A percentile compares a stretch with the other conserved stretches of the same genome.
phyloP scores from a whole-genome alignment of 768 basidiomycete genomes.

The Termitomyces sp. region DNA sequence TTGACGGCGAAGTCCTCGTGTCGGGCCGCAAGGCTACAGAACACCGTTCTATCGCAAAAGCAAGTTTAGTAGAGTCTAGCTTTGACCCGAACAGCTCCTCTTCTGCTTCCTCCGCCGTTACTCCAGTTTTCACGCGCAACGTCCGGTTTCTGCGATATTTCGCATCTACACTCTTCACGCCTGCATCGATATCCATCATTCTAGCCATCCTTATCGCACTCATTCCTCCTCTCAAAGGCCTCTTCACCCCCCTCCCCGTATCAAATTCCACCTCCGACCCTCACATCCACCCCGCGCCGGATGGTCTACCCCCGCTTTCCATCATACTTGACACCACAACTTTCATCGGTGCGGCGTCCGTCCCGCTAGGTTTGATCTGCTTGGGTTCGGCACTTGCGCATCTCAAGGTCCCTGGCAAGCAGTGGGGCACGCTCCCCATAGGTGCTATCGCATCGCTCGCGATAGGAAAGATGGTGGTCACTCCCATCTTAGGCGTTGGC shows the following conservation, averaged over 20 bases:
- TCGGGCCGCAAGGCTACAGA: not conserved
- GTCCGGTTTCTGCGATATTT: constrained; percentile 10
- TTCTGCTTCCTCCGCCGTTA: not conserved
- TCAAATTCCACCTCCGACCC: constrained; percentile 17
- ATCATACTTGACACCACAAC: constrained; percentile 42
- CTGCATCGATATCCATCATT: constrained; percentile 42
- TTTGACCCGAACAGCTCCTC: not conserved
- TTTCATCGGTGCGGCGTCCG: constrained; percentile 48
- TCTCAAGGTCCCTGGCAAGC: constrained; percentile 40
- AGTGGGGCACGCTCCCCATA: constrained; percentile 38
- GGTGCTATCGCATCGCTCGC: constrained; percentile 52
- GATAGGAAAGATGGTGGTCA: constrained; percentile 46
- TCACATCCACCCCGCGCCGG: constrained; percentile 40
- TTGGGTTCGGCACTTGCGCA: constrained; percentile 54
- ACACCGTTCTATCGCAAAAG: not conserved
- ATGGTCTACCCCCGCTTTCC: constrained; percentile 51
- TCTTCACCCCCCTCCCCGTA: constrained; percentile 36
- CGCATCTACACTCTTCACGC: constrained; percentile 29
- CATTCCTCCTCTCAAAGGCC: constrained; percentile 42
- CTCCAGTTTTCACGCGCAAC: not conserved
- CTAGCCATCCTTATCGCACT: constrained; percentile 42
- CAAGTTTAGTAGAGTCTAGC: not conserved
- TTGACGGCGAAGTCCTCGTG: not conserved
- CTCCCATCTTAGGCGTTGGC: constrained; percentile 56
- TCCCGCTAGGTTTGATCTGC: constrained; percentile 48